Base-by-base conservation (phyloP, 371 early-diverging fungal genomes). In the Circinella minor region DNA sequence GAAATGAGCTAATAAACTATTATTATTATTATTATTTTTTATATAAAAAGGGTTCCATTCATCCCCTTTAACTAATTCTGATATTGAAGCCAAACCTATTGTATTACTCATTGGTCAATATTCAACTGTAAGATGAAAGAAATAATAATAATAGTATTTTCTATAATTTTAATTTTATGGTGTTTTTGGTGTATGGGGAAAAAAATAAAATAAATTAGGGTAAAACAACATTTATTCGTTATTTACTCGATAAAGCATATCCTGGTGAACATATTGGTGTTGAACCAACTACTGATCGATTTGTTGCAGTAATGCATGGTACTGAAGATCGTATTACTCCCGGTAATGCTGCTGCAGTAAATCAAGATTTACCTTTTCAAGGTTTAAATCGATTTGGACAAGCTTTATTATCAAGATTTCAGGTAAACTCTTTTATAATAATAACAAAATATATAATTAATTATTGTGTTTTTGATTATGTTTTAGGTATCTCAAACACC, bases 221-320 rank as follows among this genome's bases (percentile, higher is more conserved):
- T 59, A 95, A 95, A 78, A 92, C 94, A 0, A 93, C 94, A 3
- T 94, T 95, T 77, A 91, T 95, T 64, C 90, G 93, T 64, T 88
- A 95, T 67, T 76, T 95, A 27, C 81, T 94, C 48, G 95, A 91
- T 61, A 88, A 89, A 63, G 86, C 90, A n/a, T 95, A 95, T 71
- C 95, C 94, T 9, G 96, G 95, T 43, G 84, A 90, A 20, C 94
- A 94, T 72, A 91, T 95, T 69, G 96, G 95, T n/a, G 93, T 94
- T 11, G 96, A 95, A 67, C 95, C 95, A 13, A 91, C 91, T 3
- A 95, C 96, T 3, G 96, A 95, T 78, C 75, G 93, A 18, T 95
- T 95, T 55, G 90, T 94, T 1, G 94, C 96, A 3, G 89, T 95
- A 37, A 95, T 95, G 94, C 71, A 86, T 66, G 92, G 94, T 8